Base-by-base conservation (phyloP, 805 yeast species). In the Tanozyma kutaoensis region DNA sequence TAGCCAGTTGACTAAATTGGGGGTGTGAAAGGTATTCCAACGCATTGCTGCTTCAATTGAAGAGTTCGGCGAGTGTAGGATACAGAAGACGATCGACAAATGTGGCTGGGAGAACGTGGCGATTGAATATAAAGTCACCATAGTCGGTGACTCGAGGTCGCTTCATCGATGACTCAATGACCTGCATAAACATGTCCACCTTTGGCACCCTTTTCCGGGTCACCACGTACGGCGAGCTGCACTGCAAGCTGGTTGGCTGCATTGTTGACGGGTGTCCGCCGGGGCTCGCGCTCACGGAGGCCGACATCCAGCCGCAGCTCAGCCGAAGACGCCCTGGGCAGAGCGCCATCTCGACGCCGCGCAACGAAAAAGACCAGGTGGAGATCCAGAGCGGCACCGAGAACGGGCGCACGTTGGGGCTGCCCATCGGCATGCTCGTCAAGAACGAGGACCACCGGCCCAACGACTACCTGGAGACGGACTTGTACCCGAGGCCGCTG, bases 231-330 rank as follows among this genome's bases (percentile, higher is more conserved):
- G 98, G 98, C 39, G 98, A 91, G 52, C 84, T 95, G 7, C 98
- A 91, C 61, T 91, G 98, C 62, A 79, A 74, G 45, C 81, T 95
- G 8, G 98, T 91, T 23, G 98, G 98, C 18, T 91, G 97, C 58
- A 91, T 91, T 35, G 95, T 91, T 22, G 98, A 91, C 42, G 98
- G 98, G 32, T 91, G 85, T 23, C 98, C 98, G 17, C 96, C 98
- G 16, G 95, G 95, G 18, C 65, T 91, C 70, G 66, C 72, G 6
- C 68, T 91, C 28, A 67, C 78, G 12, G 96, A 82, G 53, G 72
- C 60, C 4, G 97, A 91, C 47, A 70, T 91, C 39, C 98, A 91
- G 61, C 94, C 96, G 12, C 98, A 91, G 62, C 60, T 91, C 42
- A 76, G 93, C 14, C 74, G 98, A 60, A 78, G 98, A 66, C 77